Evolutionary conservation across 805 yeast species (phyloP), one percentile per base, ranked within the genome.

Genomic region (Grigorovia jiainica): DNA sequence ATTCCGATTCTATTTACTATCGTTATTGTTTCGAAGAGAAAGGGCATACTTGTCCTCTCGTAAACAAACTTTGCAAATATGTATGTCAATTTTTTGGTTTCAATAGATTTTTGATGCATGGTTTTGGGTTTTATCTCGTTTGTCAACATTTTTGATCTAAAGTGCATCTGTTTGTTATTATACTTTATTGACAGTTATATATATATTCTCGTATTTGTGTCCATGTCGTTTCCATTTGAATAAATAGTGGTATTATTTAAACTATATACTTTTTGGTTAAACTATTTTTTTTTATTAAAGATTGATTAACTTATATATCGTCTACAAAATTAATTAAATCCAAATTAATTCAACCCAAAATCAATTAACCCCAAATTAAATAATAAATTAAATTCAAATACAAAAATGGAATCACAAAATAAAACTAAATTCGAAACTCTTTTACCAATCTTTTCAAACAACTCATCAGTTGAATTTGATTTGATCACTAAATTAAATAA

Each of bases 341-440:
- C n/a, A n/a, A n/a, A n/a, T n/a, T n/a, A n/a, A n/a, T n/a, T n/a
- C n/a, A n/a, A n/a, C n/a, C n/a, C n/a, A n/a, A n/a, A n/a, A n/a
- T n/a, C n/a, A n/a, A n/a, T n/a, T n/a, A n/a, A n/a, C n/a, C n/a
- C n/a, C n/a, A 21, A 21, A 6, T 21, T 21, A 21, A 6, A 21
- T 27, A 27, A 27, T 27, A 7, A 27, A 27, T 27, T 11, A 27
- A 4, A 27, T 8, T 10, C 7, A 8, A 11, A 4, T 27, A 7
- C 15, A 4, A 15, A 6, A n/a, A 27, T 27, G 31, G 15, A 27
- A 27, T 27, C 31, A 27, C n/a, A 10, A 27, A 27, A 27, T 27
- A 15, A 27, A 5, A 33, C 23, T 10, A 40, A 40, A 21, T 40
- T 25, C 15, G 38, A 40, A 18, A 40, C 43, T 7, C 33, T 40